Conservation (phyloP, 371 early-diverging fungal genomes). For the Mortierella sp. region DNA sequence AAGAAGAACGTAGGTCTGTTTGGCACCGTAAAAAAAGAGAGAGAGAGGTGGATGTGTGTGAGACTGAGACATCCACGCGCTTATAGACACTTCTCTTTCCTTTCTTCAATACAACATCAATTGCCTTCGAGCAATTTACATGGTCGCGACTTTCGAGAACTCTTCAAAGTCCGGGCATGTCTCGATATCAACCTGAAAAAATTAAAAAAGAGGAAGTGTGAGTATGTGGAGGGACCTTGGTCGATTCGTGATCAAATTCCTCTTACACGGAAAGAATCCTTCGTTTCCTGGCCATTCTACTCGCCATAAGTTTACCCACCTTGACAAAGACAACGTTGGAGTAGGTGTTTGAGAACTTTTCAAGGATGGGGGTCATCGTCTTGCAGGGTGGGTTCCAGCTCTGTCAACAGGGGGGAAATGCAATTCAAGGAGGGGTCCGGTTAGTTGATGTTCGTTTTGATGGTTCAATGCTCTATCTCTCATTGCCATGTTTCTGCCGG, state of each 20-base stretch:
- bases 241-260: too few relatives aligned
- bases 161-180: slow-evolving; percentile 58
- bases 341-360: slow-evolving; percentile 65
- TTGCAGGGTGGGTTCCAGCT: slow-evolving; percentile 69
- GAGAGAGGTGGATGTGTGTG: not conserved
- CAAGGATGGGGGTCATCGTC: slow-evolving; percentile 68
- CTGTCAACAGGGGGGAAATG: slow-evolving; percentile 2
- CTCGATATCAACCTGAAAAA: slow-evolving; percentile 68
- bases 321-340: slow-evolving; percentile 68
- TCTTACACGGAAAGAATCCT: not conserved
- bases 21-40: not conserved
- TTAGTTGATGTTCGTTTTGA: too few relatives aligned
- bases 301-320: slow-evolving; percentile 44
- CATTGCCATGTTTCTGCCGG: too few relatives aligned
- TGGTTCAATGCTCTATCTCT: not conserved
- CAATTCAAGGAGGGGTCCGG: not conserved
- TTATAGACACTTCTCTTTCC: too few relatives aligned
- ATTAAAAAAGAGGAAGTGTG: not conserved
- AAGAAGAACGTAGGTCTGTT: not conserved
- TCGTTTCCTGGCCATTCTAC: not conserved
- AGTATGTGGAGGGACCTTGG: not conserved
- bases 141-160: slow-evolving; percentile 50
- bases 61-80: too few relatives aligned
- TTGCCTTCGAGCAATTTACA: slow-evolving; percentile 40
- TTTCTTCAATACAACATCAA: not conserved